Percentiles rank a stretch among this genome's conserved stretches.
Conservation (phyloP, 139 green algal species). For the Asterochloris erici region DNA sequence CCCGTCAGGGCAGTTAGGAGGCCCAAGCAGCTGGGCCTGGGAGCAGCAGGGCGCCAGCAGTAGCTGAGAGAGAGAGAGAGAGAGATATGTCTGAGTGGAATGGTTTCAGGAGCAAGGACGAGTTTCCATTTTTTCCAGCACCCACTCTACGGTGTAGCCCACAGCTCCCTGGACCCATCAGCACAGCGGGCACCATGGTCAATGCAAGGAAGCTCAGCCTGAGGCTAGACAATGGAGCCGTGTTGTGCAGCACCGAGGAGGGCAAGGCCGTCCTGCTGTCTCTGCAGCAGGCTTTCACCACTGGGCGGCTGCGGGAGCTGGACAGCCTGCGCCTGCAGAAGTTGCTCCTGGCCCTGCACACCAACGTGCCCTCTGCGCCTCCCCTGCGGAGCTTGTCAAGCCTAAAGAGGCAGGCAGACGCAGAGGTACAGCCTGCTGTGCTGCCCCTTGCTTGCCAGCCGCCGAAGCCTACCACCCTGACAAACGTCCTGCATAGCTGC, state of each 20-base stretch:
- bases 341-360: conserved; percentile 39
- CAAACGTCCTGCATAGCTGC: too few relatives aligned
- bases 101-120: too few relatives aligned
- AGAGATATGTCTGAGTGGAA: too few relatives aligned
- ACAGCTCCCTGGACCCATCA: too few relatives aligned
- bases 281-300: conserved; percentile 25
- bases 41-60: conserved; percentile 9
- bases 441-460: not conserved
- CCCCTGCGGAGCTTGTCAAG: conserved; percentile 41
- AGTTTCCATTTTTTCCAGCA: too few relatives aligned
- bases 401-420: not conserved
- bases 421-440: not conserved
- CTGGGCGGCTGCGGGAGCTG: conserved; percentile 26
- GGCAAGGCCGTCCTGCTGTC: conserved; percentile 16
- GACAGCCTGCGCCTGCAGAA: conserved; percentile 31
- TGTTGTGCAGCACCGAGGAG: conserved; percentile 17
- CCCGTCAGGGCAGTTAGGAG: conserved; percentile 50
- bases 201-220: conserved; percentile 4
- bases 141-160: too few relatives aligned
- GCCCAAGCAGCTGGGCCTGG: conserved; percentile 55
- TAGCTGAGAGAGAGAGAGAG: too few relatives aligned
- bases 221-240: conserved; percentile 43
- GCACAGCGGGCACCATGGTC: too few relatives aligned
- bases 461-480: not conserved
- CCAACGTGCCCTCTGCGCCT: conserved; percentile 33